These are phyloP conservation scores for Apiotrichum montevideense DNA, from an alignment of 1,284 basidiomycete species.

Conservation along the genomic window DNA sequence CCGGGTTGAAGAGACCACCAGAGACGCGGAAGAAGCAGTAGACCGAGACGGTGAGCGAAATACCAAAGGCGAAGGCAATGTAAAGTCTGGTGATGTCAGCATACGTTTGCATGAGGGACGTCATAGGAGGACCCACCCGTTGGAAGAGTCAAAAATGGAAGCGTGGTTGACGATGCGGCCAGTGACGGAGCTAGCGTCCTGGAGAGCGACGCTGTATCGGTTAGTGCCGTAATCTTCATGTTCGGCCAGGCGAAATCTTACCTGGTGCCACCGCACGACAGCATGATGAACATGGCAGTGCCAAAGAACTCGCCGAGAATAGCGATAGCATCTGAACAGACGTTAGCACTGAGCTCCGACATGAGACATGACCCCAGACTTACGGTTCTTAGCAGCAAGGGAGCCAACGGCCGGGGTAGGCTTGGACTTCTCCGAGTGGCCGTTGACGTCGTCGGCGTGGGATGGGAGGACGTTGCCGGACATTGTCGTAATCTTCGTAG, in stretches of 20 bases:
- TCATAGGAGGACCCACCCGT: constrained; percentile 28
- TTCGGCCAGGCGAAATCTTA: constrained; percentile 17
- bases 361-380: constrained; percentile 1
- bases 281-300: constrained; percentile 48
- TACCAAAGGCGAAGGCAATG: constrained; percentile 50
- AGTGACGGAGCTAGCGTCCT: constrained; percentile 37
- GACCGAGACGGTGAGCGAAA: constrained; percentile 46
- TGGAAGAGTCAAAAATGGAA: constrained; percentile 36
- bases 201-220: constrained; percentile 41
- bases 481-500: neutral
- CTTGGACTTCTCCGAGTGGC: constrained; percentile 2
- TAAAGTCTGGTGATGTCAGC: constrained; percentile 42
- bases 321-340: constrained; percentile 41
- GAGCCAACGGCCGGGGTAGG: constrained; percentile 2
- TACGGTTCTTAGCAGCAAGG: constrained; percentile 12
- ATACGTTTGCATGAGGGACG: neutral
- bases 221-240: neutral
- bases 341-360: neutral
- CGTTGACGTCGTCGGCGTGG: constrained; percentile 5
- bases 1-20: constrained; percentile 49
- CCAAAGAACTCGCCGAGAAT: constrained; percentile 50
- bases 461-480: constrained; percentile 9
- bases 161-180: constrained; percentile 29
- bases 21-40: constrained; percentile 50
- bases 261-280: constrained; percentile 46